Percentiles rank a stretch among this genome's conserved stretches.
These are phyloP conservation scores for Fusarium decemcellulare DNA, from an alignment of 2,329 filamentous ascomycete genomes.

Conservation along the genomic window DNA sequence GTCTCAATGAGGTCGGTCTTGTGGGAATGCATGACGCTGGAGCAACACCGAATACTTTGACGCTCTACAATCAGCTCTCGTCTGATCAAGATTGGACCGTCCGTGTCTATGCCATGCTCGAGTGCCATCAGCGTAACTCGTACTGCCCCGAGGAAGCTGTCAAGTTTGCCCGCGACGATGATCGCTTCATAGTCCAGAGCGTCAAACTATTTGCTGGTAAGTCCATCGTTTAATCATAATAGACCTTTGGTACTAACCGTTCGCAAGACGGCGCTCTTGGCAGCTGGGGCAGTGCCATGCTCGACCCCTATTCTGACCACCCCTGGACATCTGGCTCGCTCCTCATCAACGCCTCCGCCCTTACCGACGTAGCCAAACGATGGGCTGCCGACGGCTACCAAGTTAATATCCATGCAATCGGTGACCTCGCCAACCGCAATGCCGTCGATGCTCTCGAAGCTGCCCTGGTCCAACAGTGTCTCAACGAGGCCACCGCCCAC, in stretches of 20 bases:
- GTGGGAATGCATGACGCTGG: conserved; percentile 80
- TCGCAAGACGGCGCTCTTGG: conserved; percentile 75
- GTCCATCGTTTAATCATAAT: conserved; percentile 20
- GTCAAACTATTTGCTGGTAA: conserved; percentile 79
- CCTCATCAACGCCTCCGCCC: conserved; percentile 73
- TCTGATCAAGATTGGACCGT: conserved; percentile 68
- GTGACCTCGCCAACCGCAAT: conserved; percentile 76
- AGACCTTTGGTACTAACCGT: conserved; percentile 9
- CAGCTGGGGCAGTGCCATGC: conserved; percentile 79
- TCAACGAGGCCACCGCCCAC: conserved; percentile 47
- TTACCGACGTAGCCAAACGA: conserved; percentile 66
- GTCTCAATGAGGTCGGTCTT: conserved; percentile 74
- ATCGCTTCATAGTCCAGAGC: conserved; percentile 70
- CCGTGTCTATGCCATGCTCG: conserved; percentile 78
- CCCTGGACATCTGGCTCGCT: conserved; percentile 74
- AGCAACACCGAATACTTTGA: conserved; percentile 67
- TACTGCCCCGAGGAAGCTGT: conserved; percentile 70
- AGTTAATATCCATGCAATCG: conserved; percentile 81
- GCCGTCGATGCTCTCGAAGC: conserved; percentile 74
- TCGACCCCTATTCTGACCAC: conserved; percentile 79
- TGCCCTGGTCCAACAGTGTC: conserved; percentile 69
- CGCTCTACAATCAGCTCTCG: conserved; percentile 68
- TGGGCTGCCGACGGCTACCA: conserved; percentile 76
- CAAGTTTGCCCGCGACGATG: conserved; percentile 60
- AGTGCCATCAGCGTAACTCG: conserved; percentile 75